Percentiles rank a stretch among this genome's conserved stretches.
Evolutionary conservation across 164 flowering plant genomes (phyloP).

Genomic region (Chimonanthus salicifolius): DNA sequence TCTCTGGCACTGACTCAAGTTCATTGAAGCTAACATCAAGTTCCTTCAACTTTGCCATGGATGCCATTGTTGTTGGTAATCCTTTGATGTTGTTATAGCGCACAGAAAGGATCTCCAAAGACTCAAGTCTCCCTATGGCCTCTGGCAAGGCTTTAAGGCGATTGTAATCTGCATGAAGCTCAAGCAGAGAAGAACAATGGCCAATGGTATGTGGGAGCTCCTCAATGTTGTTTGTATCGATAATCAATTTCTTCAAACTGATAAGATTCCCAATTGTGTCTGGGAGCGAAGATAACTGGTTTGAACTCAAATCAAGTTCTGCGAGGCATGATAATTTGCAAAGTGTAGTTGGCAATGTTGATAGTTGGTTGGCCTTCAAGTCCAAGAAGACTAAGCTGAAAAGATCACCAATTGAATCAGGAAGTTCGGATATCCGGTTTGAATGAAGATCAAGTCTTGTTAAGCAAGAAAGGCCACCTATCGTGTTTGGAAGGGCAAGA

Average conservation of each 20-base stretch:
- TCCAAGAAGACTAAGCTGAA: slow-evolving; percentile 50
- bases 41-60: slow-evolving; percentile 55
- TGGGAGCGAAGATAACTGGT: slow-evolving; percentile 43
- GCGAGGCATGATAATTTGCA: slow-evolving; percentile 51
- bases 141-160: slow-evolving; percentile 87
- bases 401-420: slow-evolving; percentile 65
- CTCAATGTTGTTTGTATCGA: slow-evolving; percentile 77
- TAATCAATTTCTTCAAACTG: slow-evolving; percentile 49
- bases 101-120: slow-evolving; percentile 63
- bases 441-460: slow-evolving; percentile 61
- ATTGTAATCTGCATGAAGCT: slow-evolving; percentile 77
- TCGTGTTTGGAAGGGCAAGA: slow-evolving; percentile 46
- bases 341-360: slow-evolving; percentile 48
- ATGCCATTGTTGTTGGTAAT: slow-evolving; percentile 81
- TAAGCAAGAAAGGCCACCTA: slow-evolving; percentile 62
- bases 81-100: slow-evolving; percentile 75
- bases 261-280: slow-evolving; percentile 62
- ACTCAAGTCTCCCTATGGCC: slow-evolving; percentile 70
- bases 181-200: slow-evolving; percentile 57
- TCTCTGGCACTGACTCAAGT: slow-evolving; percentile 83
- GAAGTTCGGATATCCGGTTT: slow-evolving; percentile 53
- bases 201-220: slow-evolving; percentile 80
- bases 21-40: slow-evolving; percentile 87
- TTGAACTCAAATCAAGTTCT: slow-evolving; percentile 73
- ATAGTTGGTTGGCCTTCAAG: slow-evolving; percentile 56